phyloP scores from a whole-genome alignment of 2,329 filamentous ascomycete genomes.

The Colletotrichum ledebouriae region DNA sequence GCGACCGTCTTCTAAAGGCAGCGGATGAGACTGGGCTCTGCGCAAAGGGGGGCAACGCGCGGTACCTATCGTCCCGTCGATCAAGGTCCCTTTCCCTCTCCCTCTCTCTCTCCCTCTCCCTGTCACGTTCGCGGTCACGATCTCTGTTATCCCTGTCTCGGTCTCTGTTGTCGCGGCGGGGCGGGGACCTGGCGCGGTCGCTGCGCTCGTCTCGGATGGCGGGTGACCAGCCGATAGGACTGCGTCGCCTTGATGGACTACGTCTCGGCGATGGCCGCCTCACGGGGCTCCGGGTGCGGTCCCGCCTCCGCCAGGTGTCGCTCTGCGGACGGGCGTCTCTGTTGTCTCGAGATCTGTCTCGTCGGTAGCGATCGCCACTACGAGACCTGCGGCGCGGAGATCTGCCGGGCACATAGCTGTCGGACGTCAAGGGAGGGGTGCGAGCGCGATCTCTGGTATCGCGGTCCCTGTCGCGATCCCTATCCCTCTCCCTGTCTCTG shows the following conservation, averaged over 20 bases:
- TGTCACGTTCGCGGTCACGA: constrained; percentile 46
- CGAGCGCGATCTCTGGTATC: constrained; percentile 46
- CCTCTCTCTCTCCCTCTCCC: constrained; percentile 41
- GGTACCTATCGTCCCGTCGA: constrained; percentile 59
- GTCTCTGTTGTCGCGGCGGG: constrained; percentile 45
- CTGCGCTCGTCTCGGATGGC: constrained; percentile 53
- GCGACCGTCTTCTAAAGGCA: constrained; percentile 62
- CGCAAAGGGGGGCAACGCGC: constrained; percentile 41
- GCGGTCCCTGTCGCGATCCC: constrained; percentile 41
- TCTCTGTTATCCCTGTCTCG: constrained; percentile 52
- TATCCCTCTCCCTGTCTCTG: constrained; percentile 41
- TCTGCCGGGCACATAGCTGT: constrained; percentile 62
- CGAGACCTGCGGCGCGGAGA: constrained; percentile 59
- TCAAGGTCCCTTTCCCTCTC: constrained; percentile 50
- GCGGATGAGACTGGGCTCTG: constrained; percentile 26
- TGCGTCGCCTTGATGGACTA: constrained; percentile 53
- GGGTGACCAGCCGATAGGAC: constrained; percentile 46
- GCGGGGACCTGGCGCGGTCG: constrained; percentile 50
- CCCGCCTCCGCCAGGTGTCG: constrained; percentile 42
- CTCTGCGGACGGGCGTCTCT: constrained; percentile 39
- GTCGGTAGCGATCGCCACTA: constrained; percentile 57
- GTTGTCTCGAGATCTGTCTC: constrained; percentile 55
- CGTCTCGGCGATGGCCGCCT: constrained; percentile 51
- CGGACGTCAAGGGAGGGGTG: constrained; percentile 54
- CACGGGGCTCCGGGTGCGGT: constrained; percentile 51